Conservation (phyloP, 2,329 filamentous ascomycete species). For the Grosmannia huntii region DNA sequence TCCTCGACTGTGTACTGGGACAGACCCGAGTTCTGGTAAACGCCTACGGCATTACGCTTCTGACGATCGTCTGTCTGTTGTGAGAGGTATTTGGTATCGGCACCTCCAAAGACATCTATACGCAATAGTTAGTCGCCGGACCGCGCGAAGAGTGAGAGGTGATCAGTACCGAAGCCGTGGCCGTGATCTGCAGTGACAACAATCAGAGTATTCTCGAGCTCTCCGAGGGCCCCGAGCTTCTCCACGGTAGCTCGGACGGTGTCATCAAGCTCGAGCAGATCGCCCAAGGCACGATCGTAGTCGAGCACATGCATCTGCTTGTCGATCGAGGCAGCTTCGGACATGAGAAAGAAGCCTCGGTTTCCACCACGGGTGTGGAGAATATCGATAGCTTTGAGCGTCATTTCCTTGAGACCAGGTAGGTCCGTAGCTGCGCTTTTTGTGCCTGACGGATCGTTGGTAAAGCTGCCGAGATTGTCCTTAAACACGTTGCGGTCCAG, state of each 20-base stretch:
- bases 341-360: constrained; percentile 79
- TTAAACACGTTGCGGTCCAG: constrained; percentile 73
- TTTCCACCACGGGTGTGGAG: constrained; percentile 53
- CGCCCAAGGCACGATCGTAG: constrained; percentile 74
- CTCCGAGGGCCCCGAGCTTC: constrained; percentile 52
- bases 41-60: constrained; percentile 64
- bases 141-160: neutral
- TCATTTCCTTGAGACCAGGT: constrained; percentile 81
- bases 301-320: constrained; percentile 83
- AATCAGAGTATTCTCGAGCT: constrained; percentile 64
- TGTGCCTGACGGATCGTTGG: constrained; percentile 57
- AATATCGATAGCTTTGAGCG: constrained; percentile 71
- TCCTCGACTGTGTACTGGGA: constrained; percentile 57
- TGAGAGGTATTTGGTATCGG: constrained; percentile 61
- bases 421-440: constrained; percentile 55
- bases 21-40: constrained; percentile 59
- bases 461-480: constrained; percentile 51
- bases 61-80: constrained; percentile 51
- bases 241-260: constrained; percentile 63
- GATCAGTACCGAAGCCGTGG: constrained; percentile 50
- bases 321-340: constrained; percentile 73
- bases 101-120: constrained; percentile 58
- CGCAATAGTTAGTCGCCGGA: neutral
- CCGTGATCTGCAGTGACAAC: constrained; percentile 80
- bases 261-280: constrained; percentile 76